phyloP scores from a whole-genome alignment of 1,284 basidiomycete species.

The Cystobasidiaceae sp. region DNA sequence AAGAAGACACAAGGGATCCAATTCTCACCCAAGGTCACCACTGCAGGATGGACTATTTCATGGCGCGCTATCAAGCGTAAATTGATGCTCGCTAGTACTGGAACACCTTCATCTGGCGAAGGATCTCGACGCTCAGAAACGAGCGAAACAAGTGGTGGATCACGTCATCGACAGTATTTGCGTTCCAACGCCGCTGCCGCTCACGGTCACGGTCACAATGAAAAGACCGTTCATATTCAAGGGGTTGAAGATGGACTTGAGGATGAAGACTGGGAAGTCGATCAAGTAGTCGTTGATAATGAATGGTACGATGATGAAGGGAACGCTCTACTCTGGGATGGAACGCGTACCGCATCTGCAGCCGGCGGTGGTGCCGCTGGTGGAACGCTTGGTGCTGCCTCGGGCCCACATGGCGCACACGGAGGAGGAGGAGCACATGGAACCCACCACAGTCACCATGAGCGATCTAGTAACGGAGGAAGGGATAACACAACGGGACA shows the following conservation, averaged over 20 bases:
- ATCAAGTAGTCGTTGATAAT: conserved; percentile 24
- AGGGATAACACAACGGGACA: conserved; percentile 15
- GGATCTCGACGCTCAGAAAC: too few species aligned
- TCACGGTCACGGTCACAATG: too few species aligned
- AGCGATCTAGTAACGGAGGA: neutral
- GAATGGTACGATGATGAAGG: conserved; percentile 28
- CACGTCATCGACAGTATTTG: too few species aligned
- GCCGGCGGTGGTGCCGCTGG: neutral
- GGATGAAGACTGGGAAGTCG: neutral
- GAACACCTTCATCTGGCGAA: neutral
- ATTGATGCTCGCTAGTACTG: neutral
- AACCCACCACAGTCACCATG: neutral
- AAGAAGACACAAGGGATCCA: too few species aligned
- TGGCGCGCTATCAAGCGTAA: neutral
- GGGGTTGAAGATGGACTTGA: neutral
- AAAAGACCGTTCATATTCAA: too few species aligned
- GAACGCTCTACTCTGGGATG: conserved; percentile 7
- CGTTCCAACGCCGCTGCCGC: too few species aligned
- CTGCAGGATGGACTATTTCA: neutral
- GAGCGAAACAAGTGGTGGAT: too few species aligned
- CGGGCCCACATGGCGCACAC: neutral
- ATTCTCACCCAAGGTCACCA: too few species aligned
- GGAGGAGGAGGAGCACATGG: neutral
- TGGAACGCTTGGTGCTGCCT: neutral
- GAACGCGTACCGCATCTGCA: neutral